Evolutionary conservation across 257 asterid species (phyloP), one percentile per base, ranked within the genome.

Genomic region (Galeopsis tetrahit): DNA sequence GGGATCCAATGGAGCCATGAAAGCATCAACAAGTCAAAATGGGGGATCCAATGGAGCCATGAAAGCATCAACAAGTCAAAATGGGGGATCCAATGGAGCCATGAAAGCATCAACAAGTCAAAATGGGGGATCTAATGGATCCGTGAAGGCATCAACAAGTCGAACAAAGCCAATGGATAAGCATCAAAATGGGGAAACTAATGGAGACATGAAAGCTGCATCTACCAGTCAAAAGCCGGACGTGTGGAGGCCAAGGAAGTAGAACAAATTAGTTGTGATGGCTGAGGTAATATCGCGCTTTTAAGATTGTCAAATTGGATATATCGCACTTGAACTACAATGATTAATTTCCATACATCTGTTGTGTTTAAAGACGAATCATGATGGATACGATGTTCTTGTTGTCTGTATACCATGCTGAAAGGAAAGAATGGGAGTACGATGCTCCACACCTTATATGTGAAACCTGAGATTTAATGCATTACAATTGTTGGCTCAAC

Each of bases 191-290:
- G 81, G 61, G 31, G 43, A 68, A 32, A 15, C 60, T 33, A 79
- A 75, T 59, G 78, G 82, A 44, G 61, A 77, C 35, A 63, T 49
- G 61, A 71, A 80, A 21, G 28, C 28, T 43, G 81, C 89, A 33
- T 79, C 82, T 6, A 68, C 76, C 7, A 85, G 83, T 75, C 84
- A 73, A 43, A 75, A 63, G 10, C 89, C 83, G 78, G 82, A 82
- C 65, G 83, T 82, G 31, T 86, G 96, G 90, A 84, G 70, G 85
- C 84, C 84, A 44, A 85, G 85, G 40, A 70, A 71, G 75, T 42
- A 35, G 79, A 69, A 72, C 63, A 39, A 51, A 31, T 10, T 65
- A 46, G 53, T 67, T 49, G 21, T 31, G 75, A 51, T 61, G 68
- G 58, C 15, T 44, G 55, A 53, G 60, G 60, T 53, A 17, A 15